phyloP scores from a whole-genome alignment of 1,284 basidiomycete species.

The Apiotrichum siamense region DNA sequence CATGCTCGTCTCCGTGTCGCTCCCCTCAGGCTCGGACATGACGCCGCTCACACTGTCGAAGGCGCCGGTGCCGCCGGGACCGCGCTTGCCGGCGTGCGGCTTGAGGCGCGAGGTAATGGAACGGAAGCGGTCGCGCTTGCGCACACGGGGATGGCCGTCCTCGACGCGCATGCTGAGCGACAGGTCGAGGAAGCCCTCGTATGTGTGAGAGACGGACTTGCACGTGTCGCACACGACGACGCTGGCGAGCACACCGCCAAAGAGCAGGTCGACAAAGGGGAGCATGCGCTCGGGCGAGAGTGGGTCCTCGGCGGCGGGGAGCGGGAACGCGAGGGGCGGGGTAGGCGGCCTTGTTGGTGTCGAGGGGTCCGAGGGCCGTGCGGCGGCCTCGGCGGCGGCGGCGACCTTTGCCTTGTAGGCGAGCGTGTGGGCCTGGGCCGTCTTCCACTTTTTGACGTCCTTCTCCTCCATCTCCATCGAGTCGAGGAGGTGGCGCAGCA shows the following conservation, averaged over 20 bases:
- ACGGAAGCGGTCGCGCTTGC: slow-evolving; percentile 60
- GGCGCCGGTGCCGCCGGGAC: too few species aligned
- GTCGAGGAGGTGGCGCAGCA: slow-evolving; percentile 79
- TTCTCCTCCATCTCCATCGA: slow-evolving; percentile 92
- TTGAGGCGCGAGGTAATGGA: slow-evolving; percentile 47
- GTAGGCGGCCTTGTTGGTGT: not conserved
- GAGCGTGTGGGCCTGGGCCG: not conserved
- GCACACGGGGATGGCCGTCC: not conserved
- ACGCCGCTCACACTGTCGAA: slow-evolving; percentile 34
- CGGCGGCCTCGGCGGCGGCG: not conserved
- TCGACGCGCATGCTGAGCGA: slow-evolving; percentile 69
- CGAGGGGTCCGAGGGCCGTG: not conserved
- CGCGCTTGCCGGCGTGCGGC: slow-evolving; percentile 50
- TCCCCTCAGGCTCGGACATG: slow-evolving; percentile 36
- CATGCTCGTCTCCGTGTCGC: slow-evolving; percentile 24
- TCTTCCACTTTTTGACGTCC: slow-evolving; percentile 58
- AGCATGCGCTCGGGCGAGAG: slow-evolving; percentile 43
- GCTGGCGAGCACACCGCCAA: slow-evolving; percentile 77
- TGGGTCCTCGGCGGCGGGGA: not conserved
- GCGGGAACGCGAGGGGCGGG: too few species aligned
- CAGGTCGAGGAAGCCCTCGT: slow-evolving; percentile 89
- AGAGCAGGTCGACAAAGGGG: slow-evolving; percentile 80
- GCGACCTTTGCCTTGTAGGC: not conserved
- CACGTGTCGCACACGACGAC: slow-evolving; percentile 90
- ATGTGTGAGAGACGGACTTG: slow-evolving; percentile 75